Conservation (phyloP, 257 asterid species). For the Solanum chilense region DNA sequence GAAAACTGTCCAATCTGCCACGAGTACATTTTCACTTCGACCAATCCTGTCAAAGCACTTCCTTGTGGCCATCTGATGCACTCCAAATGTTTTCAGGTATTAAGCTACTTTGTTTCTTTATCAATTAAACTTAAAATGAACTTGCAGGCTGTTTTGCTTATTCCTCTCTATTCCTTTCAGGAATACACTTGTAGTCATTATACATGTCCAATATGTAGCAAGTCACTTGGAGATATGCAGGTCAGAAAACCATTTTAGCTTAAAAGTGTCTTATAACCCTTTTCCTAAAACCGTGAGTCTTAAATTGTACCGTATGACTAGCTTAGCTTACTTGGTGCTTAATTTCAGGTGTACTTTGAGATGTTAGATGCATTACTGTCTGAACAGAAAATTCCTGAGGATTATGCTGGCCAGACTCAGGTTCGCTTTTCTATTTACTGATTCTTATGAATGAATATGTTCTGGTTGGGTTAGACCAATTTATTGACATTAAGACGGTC, state of each 20-base stretch:
- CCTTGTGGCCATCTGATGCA: conserved; percentile 93
- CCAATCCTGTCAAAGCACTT: conserved; percentile 72
- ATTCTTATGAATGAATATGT: background rate
- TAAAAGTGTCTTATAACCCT: background rate
- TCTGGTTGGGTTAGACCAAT: background rate
- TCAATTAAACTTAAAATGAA: background rate
- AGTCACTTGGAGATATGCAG: conserved; percentile 98
- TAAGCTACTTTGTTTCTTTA: background rate
- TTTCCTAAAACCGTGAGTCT: background rate
- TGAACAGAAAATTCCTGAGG: conserved; percentile 79
- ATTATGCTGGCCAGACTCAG: conserved; percentile 70
- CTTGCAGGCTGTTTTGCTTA: background rate
- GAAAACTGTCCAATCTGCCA: conserved; percentile 95
- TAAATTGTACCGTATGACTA: background rate
- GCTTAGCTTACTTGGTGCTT: background rate
- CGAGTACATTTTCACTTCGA: conserved; percentile 73
- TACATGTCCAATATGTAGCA: conserved; percentile 88
- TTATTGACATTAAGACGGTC: background rate
- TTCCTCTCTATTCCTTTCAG: conserved; percentile 17
- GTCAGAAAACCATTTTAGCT: conserved; percentile 5
- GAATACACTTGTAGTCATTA: conserved; percentile 81
- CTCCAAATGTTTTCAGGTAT: conserved; percentile 81
- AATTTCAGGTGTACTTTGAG: conserved; percentile 61
- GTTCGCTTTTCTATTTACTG: conserved; percentile 13
- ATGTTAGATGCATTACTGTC: conserved; percentile 84